phyloP scores from a whole-genome alignment of 805 yeast genomes.

The Cyberlindnera xylosilytica region DNA sequence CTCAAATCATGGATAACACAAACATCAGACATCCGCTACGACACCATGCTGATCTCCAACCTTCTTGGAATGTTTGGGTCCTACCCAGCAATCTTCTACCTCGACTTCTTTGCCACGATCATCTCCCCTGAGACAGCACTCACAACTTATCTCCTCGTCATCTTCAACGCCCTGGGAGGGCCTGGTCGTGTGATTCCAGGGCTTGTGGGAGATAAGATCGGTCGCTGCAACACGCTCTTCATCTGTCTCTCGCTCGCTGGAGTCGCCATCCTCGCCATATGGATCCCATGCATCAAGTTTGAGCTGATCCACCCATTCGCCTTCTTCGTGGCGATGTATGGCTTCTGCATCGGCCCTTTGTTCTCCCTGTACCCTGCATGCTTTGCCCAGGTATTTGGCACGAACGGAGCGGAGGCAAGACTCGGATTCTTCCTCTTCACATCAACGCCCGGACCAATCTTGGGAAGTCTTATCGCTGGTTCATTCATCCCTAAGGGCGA shows the following conservation, averaged over 20 bases:
- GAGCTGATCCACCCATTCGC: slow-evolving; percentile 13
- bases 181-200: slow-evolving; percentile 27
- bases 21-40: slow-evolving; percentile 9
- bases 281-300: slow-evolving; percentile 20
- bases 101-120: slow-evolving; percentile 23
- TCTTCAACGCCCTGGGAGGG: slow-evolving; percentile 23
- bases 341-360: slow-evolving; percentile 21
- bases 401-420: slow-evolving; percentile 19
- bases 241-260: slow-evolving; percentile 12
- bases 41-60: slow-evolving; percentile 13
- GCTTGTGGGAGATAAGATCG: slow-evolving; percentile 20
- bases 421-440: slow-evolving; percentile 18
- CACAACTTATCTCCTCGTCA: slow-evolving; percentile 18
- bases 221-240: slow-evolving; percentile 20
- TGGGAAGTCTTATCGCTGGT: slow-evolving; percentile 25
- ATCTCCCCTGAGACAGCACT: slow-evolving; percentile 14
- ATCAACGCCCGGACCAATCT: slow-evolving; percentile 23
- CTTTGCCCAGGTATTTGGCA: slow-evolving; percentile 23
- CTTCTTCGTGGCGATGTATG: slow-evolving; percentile 20
- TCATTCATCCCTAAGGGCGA: slow-evolving; percentile 21
- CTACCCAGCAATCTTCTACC: slow-evolving; percentile 25
- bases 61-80: slow-evolving; percentile 24
- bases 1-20: slow-evolving; percentile 16
- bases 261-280: slow-evolving; percentile 13
- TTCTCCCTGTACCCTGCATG: slow-evolving; percentile 25